These are phyloP conservation scores for Craspedostauros australis DNA, from an alignment of 108 stramenopile genomes.

Conservation along the genomic window DNA sequence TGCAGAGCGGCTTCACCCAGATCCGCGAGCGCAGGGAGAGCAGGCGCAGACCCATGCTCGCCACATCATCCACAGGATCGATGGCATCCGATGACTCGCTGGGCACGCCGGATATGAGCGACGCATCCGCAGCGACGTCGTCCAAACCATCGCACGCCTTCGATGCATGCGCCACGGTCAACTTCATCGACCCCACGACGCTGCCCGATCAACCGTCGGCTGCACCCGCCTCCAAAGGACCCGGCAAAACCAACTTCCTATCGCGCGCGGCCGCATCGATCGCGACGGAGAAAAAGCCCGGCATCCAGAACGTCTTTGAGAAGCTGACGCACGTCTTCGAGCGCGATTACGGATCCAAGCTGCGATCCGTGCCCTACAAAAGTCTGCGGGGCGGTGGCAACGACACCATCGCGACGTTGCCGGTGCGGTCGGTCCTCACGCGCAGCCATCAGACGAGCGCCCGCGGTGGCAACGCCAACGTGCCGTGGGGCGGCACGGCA, in stretches of 20 bases:
- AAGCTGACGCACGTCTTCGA: conserved; percentile 38
- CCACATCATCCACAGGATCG: neutral
- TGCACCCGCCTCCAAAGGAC: conserved; percentile 3
- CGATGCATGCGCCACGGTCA: conserved; percentile 34
- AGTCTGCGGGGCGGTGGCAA: conserved; percentile 41
- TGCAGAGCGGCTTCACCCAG: conserved; percentile 10
- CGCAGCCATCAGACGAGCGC: conserved; percentile 5
- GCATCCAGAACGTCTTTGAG: conserved; percentile 33
- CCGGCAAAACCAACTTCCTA: conserved; percentile 18
- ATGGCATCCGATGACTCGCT: no score
- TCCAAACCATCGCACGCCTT: neutral
- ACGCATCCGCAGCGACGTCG: neutral
- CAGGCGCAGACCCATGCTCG: conserved; percentile 1
- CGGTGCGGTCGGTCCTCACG: conserved; percentile 37
- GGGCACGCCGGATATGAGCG: neutral
- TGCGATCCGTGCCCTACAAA: conserved; percentile 49
- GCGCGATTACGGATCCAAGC: conserved; percentile 43
- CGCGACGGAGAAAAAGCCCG: neutral
- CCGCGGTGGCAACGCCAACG: conserved; percentile 8
- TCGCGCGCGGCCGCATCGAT: neutral
- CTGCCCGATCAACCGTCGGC: conserved; percentile 10
- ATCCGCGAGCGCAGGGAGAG: conserved; percentile 7
- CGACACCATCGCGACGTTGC: conserved; percentile 34
- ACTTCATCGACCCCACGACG: conserved; percentile 76
- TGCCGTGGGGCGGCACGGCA: conserved; percentile 25